Evolutionary conservation across 768 basidiomycete species (phyloP).

Genomic region (Russula olivacea): DNA sequence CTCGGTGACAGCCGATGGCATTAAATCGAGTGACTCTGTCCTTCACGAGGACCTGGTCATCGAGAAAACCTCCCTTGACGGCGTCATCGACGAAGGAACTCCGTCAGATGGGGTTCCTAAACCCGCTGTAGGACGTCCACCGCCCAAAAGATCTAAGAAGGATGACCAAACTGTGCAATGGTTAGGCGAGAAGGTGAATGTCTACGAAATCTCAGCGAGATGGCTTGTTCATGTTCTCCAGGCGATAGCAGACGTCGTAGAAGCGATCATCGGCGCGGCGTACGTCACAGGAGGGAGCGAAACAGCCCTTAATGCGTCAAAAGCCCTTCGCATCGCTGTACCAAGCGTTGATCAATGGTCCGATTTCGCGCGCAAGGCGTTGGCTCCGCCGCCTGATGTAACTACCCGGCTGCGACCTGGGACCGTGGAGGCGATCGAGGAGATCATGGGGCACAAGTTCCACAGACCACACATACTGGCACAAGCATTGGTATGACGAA

Average conservation of each 20-base stretch:
- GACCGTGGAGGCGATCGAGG: constrained; percentile 52
- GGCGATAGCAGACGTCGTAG: constrained; percentile 79
- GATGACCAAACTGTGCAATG: constrained; percentile 45
- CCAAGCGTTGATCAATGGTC: constrained; percentile 60
- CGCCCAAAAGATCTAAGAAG: constrained; percentile 14
- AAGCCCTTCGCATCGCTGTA: constrained; percentile 61
- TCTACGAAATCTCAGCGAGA: constrained; percentile 4
- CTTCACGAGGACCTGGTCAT: not conserved
- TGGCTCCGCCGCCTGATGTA: constrained; percentile 40
- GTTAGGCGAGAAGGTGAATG: constrained; percentile 71
- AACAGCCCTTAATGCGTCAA: constrained; percentile 55
- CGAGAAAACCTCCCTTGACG: not conserved
- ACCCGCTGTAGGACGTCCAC: not conserved
- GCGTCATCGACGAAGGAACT: not conserved
- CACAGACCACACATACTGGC: constrained; percentile 55
- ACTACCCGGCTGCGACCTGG: constrained; percentile 43
- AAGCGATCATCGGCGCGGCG: constrained; percentile 80
- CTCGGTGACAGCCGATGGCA: not conserved
- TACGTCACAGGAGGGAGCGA: constrained; percentile 70
- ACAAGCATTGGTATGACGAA: constrained; percentile 60
- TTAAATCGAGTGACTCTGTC: not conserved
- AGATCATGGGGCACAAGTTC: constrained; percentile 59
- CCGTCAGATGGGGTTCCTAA: not conserved
- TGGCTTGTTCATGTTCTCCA: constrained; percentile 29
- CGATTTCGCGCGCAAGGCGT: constrained; percentile 53